Evolutionary conservation across 83 land plant genomes (phyloP), one percentile per base, ranked within the genome.

Genomic region (Thuja plicata): DNA sequence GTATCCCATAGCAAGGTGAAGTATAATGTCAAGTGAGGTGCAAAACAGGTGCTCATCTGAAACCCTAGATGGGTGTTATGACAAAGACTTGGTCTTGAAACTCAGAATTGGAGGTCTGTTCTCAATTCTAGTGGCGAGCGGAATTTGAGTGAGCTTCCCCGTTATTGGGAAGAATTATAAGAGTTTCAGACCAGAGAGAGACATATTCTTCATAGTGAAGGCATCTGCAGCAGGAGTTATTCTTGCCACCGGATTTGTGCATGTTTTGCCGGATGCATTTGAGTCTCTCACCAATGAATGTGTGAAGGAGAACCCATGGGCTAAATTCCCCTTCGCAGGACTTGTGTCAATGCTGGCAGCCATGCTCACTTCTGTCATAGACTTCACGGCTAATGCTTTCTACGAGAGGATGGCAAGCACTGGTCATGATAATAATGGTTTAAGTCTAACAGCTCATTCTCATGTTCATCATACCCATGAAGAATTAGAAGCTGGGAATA

Each of bases 311-410:
- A 82, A 77, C 45, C 92, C 89, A 13, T 89, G 92, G 90, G 82
- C 62, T n/a, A 87, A 79, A 40, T 92, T 91, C 88, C 94, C 94
- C 30, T 88, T 92, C 66, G 92, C 91, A 8, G 94, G 92, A 19
- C 89, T 92, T 74, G 57, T 92, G 8, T 91, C 92, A 50, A 93
- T 92, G 94, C 21, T 88, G 79, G 41, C 91, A 5, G 86, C 92
- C 0, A 43, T 93, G 52, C 52, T 48, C 52, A 48, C 52, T 48
- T 48, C 52, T 48, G 52, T 48, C 52, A 48, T 48, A 48, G 94
- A 93, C 87, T 70, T 73, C 89, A 50, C 27, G 16, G 92, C 92
- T 40, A 87, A 89, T 4, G 70, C 91, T 16, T 91, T 84, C 43
- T 91, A 87, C 87, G 66, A 88, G 55, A 41, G 90, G 88, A 48